A percentile compares a stretch with the other conserved stretches of the same genome.
phyloP scores from a whole-genome alignment of 345 rosid species.

The sweet orange (Citrus sinensis) region DNA sequence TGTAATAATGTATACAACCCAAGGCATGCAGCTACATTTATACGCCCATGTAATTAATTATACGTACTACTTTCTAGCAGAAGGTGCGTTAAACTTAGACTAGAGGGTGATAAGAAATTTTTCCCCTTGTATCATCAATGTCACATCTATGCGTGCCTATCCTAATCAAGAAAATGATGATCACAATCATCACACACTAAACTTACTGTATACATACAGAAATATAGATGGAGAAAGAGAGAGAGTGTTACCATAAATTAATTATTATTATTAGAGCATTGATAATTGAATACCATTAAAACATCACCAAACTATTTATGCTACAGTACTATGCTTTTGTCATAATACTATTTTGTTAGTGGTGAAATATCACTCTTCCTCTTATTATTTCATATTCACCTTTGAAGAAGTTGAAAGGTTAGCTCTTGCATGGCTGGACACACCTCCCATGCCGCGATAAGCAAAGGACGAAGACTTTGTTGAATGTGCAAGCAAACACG shows the following conservation, averaged over 20 bases:
- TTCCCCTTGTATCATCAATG: conserved; percentile 24
- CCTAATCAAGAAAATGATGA: background rate
- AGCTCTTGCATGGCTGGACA: conserved; percentile 25
- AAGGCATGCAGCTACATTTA: background rate
- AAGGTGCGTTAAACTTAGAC: conserved; percentile 10
- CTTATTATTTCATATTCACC: background rate
- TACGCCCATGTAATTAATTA: background rate
- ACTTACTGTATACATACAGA: background rate
- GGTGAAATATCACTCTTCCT: background rate
- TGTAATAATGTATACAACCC: background rate
- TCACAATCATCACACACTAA: background rate
- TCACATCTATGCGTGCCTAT: conserved; percentile 27
- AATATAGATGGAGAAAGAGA: background rate
- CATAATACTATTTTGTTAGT: too few species aligned
- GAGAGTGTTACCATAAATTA: background rate
- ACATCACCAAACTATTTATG: too few species aligned
- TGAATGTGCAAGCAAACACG: conserved; percentile 20
- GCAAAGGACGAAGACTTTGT: conserved; percentile 7
- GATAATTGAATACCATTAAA: background rate
- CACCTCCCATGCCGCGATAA: conserved; percentile 15
- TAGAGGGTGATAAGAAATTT: conserved; percentile 20
- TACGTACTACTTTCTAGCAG: conserved; percentile 11
- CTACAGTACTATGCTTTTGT: too few species aligned
- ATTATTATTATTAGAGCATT: too few species aligned
- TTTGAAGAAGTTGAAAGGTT: conserved; percentile 16